phyloP scores from a whole-genome alignment of 1,139 yeast species.

The Suhomyces bolitotheri region DNA sequence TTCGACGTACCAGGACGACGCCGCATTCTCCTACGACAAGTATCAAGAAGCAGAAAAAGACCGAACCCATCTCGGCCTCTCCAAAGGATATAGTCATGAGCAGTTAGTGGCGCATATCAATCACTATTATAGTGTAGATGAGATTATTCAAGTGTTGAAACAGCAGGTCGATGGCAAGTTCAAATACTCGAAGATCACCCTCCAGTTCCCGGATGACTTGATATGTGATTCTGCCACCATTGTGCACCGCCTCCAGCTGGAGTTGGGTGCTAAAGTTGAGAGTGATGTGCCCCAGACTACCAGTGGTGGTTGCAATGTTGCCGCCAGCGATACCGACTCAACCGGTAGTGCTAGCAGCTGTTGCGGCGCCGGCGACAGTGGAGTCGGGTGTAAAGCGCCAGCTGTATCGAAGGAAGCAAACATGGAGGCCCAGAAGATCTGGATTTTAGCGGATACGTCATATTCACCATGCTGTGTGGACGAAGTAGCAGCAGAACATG shows the following conservation, averaged over 20 bases:
- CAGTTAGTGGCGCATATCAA: slow-evolving; percentile 34
- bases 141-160: slow-evolving; percentile 40
- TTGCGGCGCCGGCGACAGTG: slow-evolving; percentile 1
- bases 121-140: slow-evolving; percentile 54
- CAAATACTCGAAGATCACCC: slow-evolving; percentile 56
- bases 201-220: slow-evolving; percentile 86
- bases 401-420: not conserved
- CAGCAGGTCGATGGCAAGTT: slow-evolving; percentile 23
- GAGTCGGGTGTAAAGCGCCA: not conserved
- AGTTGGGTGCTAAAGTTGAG: slow-evolving; percentile 16
- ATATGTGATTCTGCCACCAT: slow-evolving; percentile 78
- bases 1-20: slow-evolving; percentile 61
- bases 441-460: slow-evolving; percentile 92
- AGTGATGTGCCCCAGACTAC: not conserved
- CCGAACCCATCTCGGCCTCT: slow-evolving; percentile 31
- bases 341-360: not conserved
- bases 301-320: not conserved
- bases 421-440: slow-evolving; percentile 38
- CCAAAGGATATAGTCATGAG: slow-evolving; percentile 24
- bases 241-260: slow-evolving; percentile 48
- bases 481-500: slow-evolving; percentile 96
- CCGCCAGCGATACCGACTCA: too few species aligned
- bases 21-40: slow-evolving; percentile 46
- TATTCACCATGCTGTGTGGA: slow-evolving; percentile 96
- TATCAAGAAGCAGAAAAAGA: slow-evolving; percentile 20